These are phyloP conservation scores for Knufia petricola DNA, from an alignment of 2,329 filamentous ascomycete genomes.

Conservation along the genomic window DNA sequence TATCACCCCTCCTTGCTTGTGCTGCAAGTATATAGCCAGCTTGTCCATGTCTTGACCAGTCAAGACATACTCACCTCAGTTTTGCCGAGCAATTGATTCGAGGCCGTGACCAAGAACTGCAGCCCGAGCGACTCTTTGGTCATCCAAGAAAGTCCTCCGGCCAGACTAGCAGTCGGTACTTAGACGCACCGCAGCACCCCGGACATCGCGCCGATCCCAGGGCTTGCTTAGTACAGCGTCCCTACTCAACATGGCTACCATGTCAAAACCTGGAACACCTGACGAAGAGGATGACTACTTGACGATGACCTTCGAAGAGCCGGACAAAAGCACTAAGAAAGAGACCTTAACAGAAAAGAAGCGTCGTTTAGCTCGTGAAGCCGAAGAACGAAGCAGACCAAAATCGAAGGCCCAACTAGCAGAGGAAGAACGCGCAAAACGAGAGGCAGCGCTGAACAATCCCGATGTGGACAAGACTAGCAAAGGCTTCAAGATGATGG, in stretches of 20 bases:
- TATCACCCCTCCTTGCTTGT: no score
- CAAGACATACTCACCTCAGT: no score
- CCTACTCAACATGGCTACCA: background rate
- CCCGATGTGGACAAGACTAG: slow-evolving; percentile 58
- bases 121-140: no score
- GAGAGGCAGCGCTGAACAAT: slow-evolving; percentile 67
- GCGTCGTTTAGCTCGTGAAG: slow-evolving; percentile 50
- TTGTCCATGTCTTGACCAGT: no score
- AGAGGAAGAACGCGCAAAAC: slow-evolving; percentile 59
- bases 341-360: slow-evolving; percentile 56
- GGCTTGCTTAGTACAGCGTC: no score
- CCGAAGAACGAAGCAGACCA: slow-evolving; percentile 48
- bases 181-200: no score
- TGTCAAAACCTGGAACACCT: slow-evolving; percentile 16
- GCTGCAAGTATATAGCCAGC: no score
- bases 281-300: slow-evolving; percentile 94
- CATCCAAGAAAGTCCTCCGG: no score
- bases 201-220: no score
- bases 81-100: no score
- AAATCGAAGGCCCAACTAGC: slow-evolving; percentile 77
- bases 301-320: slow-evolving; percentile 80
- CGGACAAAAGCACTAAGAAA: slow-evolving; percentile 36
- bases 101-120: no score
- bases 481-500: slow-evolving; percentile 95
- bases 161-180: no score